phyloP scores from a whole-genome alignment of 192 early-diverging fungal genomes.

The Coemansia sp. region DNA sequence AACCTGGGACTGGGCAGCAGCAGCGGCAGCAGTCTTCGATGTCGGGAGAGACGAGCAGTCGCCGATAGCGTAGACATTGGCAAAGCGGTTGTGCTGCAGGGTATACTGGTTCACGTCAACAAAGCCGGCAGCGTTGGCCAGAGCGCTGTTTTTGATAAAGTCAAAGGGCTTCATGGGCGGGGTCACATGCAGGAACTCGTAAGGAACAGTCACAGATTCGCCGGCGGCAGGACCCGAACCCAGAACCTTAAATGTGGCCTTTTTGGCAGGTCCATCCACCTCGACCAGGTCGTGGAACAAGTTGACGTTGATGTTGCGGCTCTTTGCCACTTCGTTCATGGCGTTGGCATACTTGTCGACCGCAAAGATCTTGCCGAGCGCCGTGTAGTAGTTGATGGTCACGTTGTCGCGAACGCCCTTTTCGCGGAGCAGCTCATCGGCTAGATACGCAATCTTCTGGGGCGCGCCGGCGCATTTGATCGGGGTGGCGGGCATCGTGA shows the following conservation, averaged over 20 bases:
- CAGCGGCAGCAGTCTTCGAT: slow-evolving; percentile 89
- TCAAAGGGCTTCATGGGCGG: slow-evolving; percentile 79
- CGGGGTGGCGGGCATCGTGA: slow-evolving; percentile 84
- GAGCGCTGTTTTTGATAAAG: slow-evolving; percentile 67
- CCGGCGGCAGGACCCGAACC: slow-evolving; percentile 45
- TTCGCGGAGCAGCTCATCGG: slow-evolving; percentile 77
- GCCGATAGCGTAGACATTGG: slow-evolving; percentile 78
- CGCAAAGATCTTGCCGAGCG: slow-evolving; percentile 83
- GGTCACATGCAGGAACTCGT: slow-evolving; percentile 83
- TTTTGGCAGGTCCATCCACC: slow-evolving; percentile 60
- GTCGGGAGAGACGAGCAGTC: slow-evolving; percentile 84
- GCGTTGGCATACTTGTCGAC: slow-evolving; percentile 78
- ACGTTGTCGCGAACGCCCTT: slow-evolving; percentile 65
- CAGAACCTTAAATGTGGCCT: slow-evolving; percentile 68
- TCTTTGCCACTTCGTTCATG: slow-evolving; percentile 64
- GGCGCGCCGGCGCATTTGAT: slow-evolving; percentile 90
- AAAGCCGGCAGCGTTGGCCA: slow-evolving; percentile 77
- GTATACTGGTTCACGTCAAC: slow-evolving; percentile 80
- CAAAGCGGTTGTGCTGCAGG: slow-evolving; percentile 72
- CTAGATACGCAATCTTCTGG: slow-evolving; percentile 83
- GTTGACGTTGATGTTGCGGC: slow-evolving; percentile 69
- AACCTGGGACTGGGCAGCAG: slow-evolving; percentile 73
- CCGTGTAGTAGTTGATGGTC: slow-evolving; percentile 72
- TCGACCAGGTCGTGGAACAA: slow-evolving; percentile 68
- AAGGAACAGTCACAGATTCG: slow-evolving; percentile 61